A percentile compares a stretch with the other conserved stretches of the same genome.
Evolutionary conservation across 139 green algal species (phyloP).

Genomic region (Coelastrella sp.): DNA sequence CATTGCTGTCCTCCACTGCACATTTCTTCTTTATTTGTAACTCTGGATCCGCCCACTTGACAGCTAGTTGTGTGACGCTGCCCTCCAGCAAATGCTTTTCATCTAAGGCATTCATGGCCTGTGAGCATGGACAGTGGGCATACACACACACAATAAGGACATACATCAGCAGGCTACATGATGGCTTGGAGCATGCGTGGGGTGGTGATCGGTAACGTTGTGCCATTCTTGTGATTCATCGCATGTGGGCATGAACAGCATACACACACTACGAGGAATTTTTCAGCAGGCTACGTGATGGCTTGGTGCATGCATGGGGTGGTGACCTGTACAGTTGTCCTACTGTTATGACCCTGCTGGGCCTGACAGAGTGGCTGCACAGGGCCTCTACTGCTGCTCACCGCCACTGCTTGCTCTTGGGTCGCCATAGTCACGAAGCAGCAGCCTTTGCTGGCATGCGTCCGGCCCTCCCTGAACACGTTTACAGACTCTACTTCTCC

Average conservation of each 20-base stretch:
- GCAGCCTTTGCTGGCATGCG: conserved; percentile 61
- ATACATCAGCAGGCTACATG: no score
- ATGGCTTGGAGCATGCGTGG: no score
- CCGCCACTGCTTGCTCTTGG: conserved; percentile 44
- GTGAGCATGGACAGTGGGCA: neutral
- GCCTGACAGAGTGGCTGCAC: neutral
- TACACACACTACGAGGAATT: no score
- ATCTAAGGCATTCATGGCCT: conserved; percentile 58
- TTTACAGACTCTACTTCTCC: conserved; percentile 45
- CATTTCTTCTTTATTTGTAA: conserved; percentile 68
- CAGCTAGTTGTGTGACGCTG: conserved; percentile 8
- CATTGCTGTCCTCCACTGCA: conserved; percentile 66
- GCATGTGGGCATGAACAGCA: no score
- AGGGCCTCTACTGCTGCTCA: neutral
- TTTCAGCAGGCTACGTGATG: no score
- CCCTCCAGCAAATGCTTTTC: conserved; percentile 49
- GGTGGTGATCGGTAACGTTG: no score
- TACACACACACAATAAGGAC: neutral
- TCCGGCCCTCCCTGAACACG: conserved; percentile 57
- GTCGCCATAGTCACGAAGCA: conserved; percentile 63
- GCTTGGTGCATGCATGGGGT: no score
- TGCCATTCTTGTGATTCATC: no score
- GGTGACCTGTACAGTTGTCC: no score
- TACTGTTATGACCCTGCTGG: no score
- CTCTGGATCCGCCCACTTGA: conserved; percentile 68